Base-by-base conservation (phyloP, 306 rosid species). In the Boehmeria nivea region DNA sequence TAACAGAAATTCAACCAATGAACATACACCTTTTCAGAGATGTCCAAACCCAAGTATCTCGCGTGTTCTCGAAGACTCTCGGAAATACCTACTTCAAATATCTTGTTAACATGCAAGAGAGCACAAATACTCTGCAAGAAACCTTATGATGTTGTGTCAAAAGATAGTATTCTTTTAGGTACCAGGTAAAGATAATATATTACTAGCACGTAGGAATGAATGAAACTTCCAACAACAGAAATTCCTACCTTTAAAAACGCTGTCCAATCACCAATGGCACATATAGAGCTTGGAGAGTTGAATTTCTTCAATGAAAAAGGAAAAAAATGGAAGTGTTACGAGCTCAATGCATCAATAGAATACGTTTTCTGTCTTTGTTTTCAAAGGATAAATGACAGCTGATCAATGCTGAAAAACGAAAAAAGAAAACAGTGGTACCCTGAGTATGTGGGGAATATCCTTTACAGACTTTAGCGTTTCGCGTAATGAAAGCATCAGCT, bases 21-120 rank as follows among this genome's bases (percentile, higher is more conserved):
- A 25, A 37, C 52, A 33, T 24, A 24, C 65, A 91, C 96, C 96
- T 72, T 85, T 78, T 82, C 89, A 64, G 77, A 76, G 59, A 91
- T 80, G 64, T 91, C 86, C 73, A 87, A 71, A 71, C 76, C 72
- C 70, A 84, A 81, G 79, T 71, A 27, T 67, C 74, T 72, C 65
- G 78, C 57, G 63, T 78, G 88, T 56, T 82, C 93, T 58, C 55
- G 83, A 52, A 84, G 98, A 65, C 75, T 84, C 77, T 87, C 94
- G 3, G 98, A 91, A 73, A 87, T 79, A 54, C 96, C 98, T 50
- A 87, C 94, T 76, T 87, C 98, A 80, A 91, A 87, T 78, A 91
- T 82, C 79, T 91, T 87, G 81, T 78, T 80, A 67, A 91, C 43
- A 58, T 91, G 91, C 83, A 91, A 71, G 71, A 91, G 94, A 8